These are phyloP conservation scores for Vinca major DNA, from an alignment of 305 asterid genomes.

Conservation along the genomic window DNA sequence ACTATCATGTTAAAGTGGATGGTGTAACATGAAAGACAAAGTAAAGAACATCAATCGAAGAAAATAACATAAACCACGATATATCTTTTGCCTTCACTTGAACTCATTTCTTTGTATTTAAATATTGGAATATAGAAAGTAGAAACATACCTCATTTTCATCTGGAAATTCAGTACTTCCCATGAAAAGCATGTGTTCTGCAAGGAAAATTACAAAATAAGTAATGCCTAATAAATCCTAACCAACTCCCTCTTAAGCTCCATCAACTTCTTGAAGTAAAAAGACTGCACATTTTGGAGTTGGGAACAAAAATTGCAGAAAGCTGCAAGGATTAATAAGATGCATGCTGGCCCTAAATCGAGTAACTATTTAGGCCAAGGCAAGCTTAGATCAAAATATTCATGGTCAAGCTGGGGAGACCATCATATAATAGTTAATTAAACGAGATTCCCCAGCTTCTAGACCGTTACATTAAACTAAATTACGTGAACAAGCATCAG, in stretches of 20 bases:
- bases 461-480: neutral
- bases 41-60: neutral
- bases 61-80: neutral
- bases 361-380: neutral
- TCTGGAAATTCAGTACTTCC: conserved; percentile 91
- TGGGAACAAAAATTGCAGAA: neutral
- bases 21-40: neutral
- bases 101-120: neutral
- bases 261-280: neutral
- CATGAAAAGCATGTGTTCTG: conserved; percentile 99
- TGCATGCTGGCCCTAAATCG: neutral
- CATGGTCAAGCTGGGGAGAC: neutral
- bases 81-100: neutral
- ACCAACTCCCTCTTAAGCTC: no score
- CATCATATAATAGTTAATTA: neutral
- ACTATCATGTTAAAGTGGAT: neutral
- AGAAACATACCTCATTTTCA: conserved; percentile 71
- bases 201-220: conserved; percentile 23
- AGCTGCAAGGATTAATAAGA: neutral
- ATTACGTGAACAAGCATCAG: neutral
- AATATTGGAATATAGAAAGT: neutral
- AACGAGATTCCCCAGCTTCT: neutral
- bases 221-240: conserved; percentile 5
- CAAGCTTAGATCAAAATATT: neutral
- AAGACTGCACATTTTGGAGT: neutral